Evolutionary conservation across 1,284 basidiomycete species (phyloP).

Genomic region (Athelia sp.): DNA sequence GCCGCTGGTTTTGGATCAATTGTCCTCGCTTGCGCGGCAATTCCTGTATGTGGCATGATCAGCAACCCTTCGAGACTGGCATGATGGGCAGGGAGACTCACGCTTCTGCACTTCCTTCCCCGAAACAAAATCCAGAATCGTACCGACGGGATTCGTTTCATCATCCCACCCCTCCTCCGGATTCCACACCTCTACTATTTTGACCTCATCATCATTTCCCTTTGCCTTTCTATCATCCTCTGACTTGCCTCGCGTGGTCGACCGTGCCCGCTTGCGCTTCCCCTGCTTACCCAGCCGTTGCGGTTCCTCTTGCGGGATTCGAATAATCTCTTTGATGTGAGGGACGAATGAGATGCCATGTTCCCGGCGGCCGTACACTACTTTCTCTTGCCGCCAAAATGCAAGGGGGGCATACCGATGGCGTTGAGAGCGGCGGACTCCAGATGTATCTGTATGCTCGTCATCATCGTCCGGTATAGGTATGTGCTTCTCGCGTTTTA

Average conservation of each 20-base stretch:
- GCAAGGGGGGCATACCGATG: constrained; percentile 76
- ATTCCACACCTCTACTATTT: constrained; percentile 80
- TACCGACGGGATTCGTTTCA: constrained; percentile 62
- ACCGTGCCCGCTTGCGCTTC: constrained; percentile 35
- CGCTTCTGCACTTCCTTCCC: constrained; percentile 63
- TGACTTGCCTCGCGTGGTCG: constrained; percentile 36
- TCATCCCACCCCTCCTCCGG: constrained; percentile 89
- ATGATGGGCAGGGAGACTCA: constrained; percentile 34
- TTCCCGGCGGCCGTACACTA: constrained; percentile 70
- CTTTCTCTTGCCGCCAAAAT: constrained; percentile 91
- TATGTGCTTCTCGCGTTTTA: background rate
- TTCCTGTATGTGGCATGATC: constrained; percentile 39
- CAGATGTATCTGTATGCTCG: constrained; percentile 34
- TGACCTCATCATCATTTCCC: constrained; percentile 15
- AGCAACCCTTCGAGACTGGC: background rate
- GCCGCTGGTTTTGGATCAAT: constrained; percentile 55
- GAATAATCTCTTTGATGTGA: constrained; percentile 78
- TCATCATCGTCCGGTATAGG: constrained; percentile 16
- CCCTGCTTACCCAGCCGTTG: constrained; percentile 45
- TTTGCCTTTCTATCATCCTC: constrained; percentile 22
- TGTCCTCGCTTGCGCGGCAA: constrained; percentile 71
- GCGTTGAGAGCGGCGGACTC: constrained; percentile 73
- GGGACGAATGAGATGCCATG: constrained; percentile 59
- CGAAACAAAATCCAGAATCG: constrained; percentile 67
- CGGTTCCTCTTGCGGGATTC: constrained; percentile 65